A percentile compares a stretch with the other conserved stretches of the same genome.
Evolutionary conservation across 2,329 filamentous ascomycete genomes (phyloP).

Genomic region (Acephala macrosclerotiorum): DNA sequence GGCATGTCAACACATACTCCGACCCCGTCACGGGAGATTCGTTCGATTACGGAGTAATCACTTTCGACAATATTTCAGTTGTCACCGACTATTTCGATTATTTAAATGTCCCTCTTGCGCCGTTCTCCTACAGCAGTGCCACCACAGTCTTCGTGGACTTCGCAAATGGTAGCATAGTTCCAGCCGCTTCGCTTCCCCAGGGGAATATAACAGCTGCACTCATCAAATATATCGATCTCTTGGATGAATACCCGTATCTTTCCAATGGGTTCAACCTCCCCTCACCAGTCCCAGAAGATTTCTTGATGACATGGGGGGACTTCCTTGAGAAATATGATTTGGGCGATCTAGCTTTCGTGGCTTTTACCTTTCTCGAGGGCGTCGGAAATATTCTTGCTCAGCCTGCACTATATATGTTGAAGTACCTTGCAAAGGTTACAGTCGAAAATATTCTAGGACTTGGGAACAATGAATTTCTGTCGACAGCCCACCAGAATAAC

Average conservation of each 20-base stretch:
- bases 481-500: conserved; percentile 9
- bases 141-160: neutral
- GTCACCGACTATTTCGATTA: neutral
- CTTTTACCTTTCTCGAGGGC: conserved; percentile 1
- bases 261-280: conserved; percentile 18
- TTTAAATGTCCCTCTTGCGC: neutral
- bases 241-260: conserved; percentile 7
- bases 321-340: conserved; percentile 25
- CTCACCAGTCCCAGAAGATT: conserved; percentile 23
- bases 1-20: conserved; percentile 28
- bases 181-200: neutral
- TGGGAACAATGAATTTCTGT: neutral
- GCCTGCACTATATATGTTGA: conserved; percentile 21
- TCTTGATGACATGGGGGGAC: conserved; percentile 20
- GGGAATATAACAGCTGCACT: conserved; percentile 3
- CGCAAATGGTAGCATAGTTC: neutral
- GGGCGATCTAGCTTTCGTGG: neutral
- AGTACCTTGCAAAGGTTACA: conserved; percentile 25
- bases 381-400: conserved; percentile 19
- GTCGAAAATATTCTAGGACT: neutral
- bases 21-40: neutral
- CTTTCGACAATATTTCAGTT: conserved; percentile 45
- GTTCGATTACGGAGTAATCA: conserved; percentile 6
- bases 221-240: neutral
- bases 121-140: neutral